These are phyloP conservation scores for Gastrolobium villosum DNA, from an alignment of 306 rosid species.

Conservation along the genomic window DNA sequence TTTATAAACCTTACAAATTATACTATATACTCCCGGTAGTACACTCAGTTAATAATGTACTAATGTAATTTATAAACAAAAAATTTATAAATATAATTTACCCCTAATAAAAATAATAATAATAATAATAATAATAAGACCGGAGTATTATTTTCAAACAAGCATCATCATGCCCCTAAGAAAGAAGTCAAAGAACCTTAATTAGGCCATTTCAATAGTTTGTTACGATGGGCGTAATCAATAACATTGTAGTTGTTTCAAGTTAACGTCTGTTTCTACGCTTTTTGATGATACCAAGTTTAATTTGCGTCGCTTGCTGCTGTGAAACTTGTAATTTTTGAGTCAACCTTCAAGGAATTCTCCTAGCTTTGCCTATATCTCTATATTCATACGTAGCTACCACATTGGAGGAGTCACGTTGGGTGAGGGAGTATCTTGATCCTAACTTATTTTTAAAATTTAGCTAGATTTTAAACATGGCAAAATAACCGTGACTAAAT, in stretches of 20 bases:
- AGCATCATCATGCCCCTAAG: background rate
- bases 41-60: too few species aligned
- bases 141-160: background rate
- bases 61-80: too few species aligned
- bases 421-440: too few species aligned
- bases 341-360: constrained; percentile 4
- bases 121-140: background rate
- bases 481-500: too few species aligned
- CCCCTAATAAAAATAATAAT: too few species aligned
- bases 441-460: too few species aligned
- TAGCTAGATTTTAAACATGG: too few species aligned
- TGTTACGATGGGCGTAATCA: background rate
- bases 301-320: background rate
- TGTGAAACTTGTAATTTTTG: constrained; percentile 20
- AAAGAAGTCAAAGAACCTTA: background rate
- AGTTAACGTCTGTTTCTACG: constrained; percentile 24
- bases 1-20: too few species aligned
- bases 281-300: background rate
- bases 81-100: too few species aligned
- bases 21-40: too few species aligned
- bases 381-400: background rate
- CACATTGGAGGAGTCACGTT: background rate
- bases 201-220: background rate
- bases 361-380: background rate
- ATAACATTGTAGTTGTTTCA: constrained; percentile 22